phyloP scores from a whole-genome alignment of 2,329 filamentous ascomycete genomes.

The Pezicula carpinea region DNA sequence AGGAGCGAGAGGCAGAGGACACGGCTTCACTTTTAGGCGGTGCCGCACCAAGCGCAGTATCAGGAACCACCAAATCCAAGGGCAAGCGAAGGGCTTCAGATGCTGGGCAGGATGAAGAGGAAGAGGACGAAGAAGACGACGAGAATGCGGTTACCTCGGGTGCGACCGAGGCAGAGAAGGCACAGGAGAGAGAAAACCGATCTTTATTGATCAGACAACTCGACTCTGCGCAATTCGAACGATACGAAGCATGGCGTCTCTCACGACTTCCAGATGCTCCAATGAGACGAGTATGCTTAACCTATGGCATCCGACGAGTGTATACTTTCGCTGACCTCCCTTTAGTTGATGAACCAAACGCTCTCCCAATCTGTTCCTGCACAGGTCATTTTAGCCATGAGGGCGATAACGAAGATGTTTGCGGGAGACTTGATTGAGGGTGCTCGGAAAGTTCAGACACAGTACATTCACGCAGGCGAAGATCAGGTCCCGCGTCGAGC shows the following conservation, averaged over 20 bases:
- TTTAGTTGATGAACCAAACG: slow-evolving; percentile 70
- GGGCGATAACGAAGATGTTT: slow-evolving; percentile 71
- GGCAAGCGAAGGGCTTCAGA: slow-evolving; percentile 37
- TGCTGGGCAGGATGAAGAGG: slow-evolving; percentile 48
- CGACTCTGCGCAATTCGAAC: slow-evolving; percentile 60
- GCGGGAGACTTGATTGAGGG: slow-evolving; percentile 71
- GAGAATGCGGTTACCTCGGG: slow-evolving; percentile 53
- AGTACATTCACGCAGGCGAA: slow-evolving; percentile 58
- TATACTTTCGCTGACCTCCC: background rate
- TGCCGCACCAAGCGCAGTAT: slow-evolving; percentile 39
- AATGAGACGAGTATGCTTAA: slow-evolving; percentile 56
- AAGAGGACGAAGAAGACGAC: slow-evolving; percentile 35
- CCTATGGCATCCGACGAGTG: background rate
- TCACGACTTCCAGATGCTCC: slow-evolving; percentile 64
- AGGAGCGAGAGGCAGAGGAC: slow-evolving; percentile 52
- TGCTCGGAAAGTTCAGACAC: slow-evolving; percentile 64
- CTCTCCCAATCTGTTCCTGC: slow-evolving; percentile 74
- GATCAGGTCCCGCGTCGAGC: slow-evolving; percentile 50
- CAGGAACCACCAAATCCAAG: slow-evolving; percentile 34
- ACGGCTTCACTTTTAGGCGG: slow-evolving; percentile 40
- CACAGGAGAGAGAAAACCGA: slow-evolving; percentile 52
- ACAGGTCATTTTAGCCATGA: slow-evolving; percentile 71
- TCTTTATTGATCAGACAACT: slow-evolving; percentile 62
- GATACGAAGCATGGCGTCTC: slow-evolving; percentile 67
- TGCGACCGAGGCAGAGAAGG: slow-evolving; percentile 61